phyloP scores from a whole-genome alignment of 352 stramenopile genomes.

The Phytopythium kandeliae region DNA sequence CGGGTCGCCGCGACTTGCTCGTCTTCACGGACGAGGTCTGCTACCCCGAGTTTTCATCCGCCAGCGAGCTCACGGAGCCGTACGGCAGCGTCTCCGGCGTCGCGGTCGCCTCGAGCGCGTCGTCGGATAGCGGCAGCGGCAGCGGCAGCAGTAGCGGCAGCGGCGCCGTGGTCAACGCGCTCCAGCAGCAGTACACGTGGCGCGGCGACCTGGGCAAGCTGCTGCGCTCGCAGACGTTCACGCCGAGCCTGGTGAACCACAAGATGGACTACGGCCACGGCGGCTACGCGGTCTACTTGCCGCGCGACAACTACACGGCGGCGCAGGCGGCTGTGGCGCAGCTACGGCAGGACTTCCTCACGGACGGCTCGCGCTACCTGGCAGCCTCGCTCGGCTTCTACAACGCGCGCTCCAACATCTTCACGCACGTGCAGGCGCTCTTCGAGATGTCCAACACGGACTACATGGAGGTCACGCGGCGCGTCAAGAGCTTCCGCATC shows the following conservation, averaged over 20 bases:
- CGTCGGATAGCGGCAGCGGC: no score
- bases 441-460: slow-evolving; percentile 78
- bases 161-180: slow-evolving; percentile 6
- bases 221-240: slow-evolving; percentile 22
- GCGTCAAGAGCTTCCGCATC: slow-evolving; percentile 73
- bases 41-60: slow-evolving; percentile 63
- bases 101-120: no score
- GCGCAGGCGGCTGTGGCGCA: slow-evolving; percentile 31
- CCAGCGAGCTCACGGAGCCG: slow-evolving; percentile 40
- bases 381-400: slow-evolving; percentile 57
- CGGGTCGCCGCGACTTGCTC: slow-evolving; percentile 43
- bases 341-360: slow-evolving; percentile 53
- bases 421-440: slow-evolving; percentile 60
- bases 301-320: slow-evolving; percentile 52
- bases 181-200: slow-evolving; percentile 44
- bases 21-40: slow-evolving; percentile 70
- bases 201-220: neutral
- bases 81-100: no score
- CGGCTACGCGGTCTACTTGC: slow-evolving; percentile 75
- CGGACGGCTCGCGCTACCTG: slow-evolving; percentile 63
- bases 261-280: slow-evolving; percentile 45
- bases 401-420: slow-evolving; percentile 75
- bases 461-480: slow-evolving; percentile 65
- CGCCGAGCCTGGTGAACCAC: slow-evolving; percentile 28
- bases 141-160: no score